Base-by-base conservation (phyloP, 2,329 filamentous ascomycete species). In the Verticillium dahliae region DNA sequence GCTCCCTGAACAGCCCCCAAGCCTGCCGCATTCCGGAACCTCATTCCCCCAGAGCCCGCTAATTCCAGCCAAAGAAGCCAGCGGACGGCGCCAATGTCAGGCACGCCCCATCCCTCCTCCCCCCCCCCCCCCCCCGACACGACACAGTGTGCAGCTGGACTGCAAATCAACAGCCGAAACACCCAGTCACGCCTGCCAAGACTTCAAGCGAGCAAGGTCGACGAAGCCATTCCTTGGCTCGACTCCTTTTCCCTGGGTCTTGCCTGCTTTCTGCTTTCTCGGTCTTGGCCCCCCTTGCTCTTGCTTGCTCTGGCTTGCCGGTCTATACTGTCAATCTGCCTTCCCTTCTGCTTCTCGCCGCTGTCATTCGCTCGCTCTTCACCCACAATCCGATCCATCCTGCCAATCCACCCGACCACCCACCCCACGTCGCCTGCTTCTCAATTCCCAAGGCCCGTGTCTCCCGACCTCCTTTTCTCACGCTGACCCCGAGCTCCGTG, bases 171-270 rank as follows among this genome's bases (percentile, higher is more conserved):
- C 45, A 22, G 45, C 18, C 45, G 45, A 50, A 50, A 50, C 45
- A 50, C 45, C 45, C 45, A 50, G n/a, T 50, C 45, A 50, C 18
- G 45, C 6, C 18, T 50, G 45, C 45, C 45, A 50, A 50, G 45
- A 50, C 45, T 22, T 50, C 45, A 50, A 22, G 45, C 45, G 45
- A 50, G 45, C 18, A 50, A 37, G 45, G 45, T 27, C 45, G 45
- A 50, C 70, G 63, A 71, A 68, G 63, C 61, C 52, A 55, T 60
- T 59, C 55, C 60, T 57, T 57, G 59, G 37, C 57, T 22, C 50
- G 50, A 59, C 56, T 59, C 55, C 31, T 52, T 10, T 56, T 22
- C 56, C 56, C 56, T 34, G 35, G 13, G 55, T 27, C 54, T 56
- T 63, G 59, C 61, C 61, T 62, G 56, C 61, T 22, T 22, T 22